A percentile compares a stretch with the other conserved stretches of the same genome.
Evolutionary conservation across 805 yeast genomes (phyloP).

Genomic region (Cyberlindnera maclurae): DNA sequence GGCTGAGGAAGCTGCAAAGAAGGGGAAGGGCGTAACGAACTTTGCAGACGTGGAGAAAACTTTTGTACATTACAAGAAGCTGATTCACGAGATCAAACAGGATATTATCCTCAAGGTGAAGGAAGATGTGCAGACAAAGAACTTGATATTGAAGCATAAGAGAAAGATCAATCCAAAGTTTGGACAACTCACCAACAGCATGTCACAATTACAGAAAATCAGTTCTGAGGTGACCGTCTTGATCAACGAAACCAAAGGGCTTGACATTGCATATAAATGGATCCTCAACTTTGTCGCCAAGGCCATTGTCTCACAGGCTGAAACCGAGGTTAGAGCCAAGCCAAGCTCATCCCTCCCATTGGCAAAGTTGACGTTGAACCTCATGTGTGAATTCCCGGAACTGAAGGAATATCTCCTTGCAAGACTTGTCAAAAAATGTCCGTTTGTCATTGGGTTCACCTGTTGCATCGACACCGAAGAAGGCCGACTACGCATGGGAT

Average conservation of each 20-base stretch:
- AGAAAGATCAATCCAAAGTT: constrained; percentile 81
- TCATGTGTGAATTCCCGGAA: constrained; percentile 44
- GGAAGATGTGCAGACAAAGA: constrained; percentile 45
- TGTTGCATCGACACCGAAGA: constrained; percentile 72
- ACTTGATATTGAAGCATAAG: constrained; percentile 49
- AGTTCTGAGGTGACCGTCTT: constrained; percentile 43
- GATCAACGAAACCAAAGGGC: constrained; percentile 39
- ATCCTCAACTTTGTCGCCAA: constrained; percentile 78
- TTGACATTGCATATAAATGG: constrained; percentile 59
- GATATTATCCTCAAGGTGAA: constrained; percentile 51
- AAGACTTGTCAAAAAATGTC: constrained; percentile 86
- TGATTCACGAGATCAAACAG: constrained; percentile 50
- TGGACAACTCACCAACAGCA: constrained; percentile 82
- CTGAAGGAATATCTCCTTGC: constrained; percentile 45
- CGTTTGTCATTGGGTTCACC: constrained; percentile 75
- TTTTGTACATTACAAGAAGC: constrained; percentile 42
- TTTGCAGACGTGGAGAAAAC: constrained; percentile 32
- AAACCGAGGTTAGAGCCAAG: constrained; percentile 78
- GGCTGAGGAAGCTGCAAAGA: constrained; percentile 17
- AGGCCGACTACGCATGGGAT: constrained; percentile 83
- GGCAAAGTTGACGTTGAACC: constrained; percentile 52
- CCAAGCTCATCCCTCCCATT: constrained; percentile 76
- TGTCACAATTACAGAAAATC: constrained; percentile 47
- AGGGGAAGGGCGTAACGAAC: constrained; percentile 28
- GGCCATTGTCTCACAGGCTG: constrained; percentile 84